A percentile compares a stretch with the other conserved stretches of the same genome.
Conservation (phyloP, 257 asterid genomes). For the Haberlea rhodopensis region DNA sequence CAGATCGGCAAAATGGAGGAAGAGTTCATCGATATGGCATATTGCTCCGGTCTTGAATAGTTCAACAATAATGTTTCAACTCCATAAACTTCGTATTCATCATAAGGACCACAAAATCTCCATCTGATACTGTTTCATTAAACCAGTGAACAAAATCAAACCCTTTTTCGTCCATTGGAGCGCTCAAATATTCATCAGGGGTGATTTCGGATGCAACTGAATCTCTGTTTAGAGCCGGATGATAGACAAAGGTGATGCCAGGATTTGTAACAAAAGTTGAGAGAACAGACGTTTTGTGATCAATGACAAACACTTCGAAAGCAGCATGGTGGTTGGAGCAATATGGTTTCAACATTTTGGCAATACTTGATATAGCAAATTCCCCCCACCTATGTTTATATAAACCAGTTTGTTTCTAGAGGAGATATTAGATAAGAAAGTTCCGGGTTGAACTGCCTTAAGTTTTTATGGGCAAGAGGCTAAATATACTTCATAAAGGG, state of each 20-base stretch:
- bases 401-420: constrained; percentile 66
- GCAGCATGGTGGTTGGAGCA: constrained; percentile 39
- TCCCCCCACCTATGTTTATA: constrained; percentile 74
- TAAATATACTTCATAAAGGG: constrained; percentile 61
- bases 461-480: constrained; percentile 36
- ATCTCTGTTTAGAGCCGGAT: constrained; percentile 60
- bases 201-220: constrained; percentile 26
- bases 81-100: constrained; percentile 54
- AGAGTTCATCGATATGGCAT: constrained; percentile 69
- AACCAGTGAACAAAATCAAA: constrained; percentile 77
- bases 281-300: constrained; percentile 63
- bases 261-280: constrained; percentile 62
- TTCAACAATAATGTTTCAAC: constrained; percentile 57
- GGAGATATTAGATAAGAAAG: constrained; percentile 66
- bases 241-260: constrained; percentile 66
- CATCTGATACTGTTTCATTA: constrained; percentile 51
- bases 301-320: constrained; percentile 60
- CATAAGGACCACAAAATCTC: constrained; percentile 75
- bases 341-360: constrained; percentile 45
- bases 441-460: constrained; percentile 15
- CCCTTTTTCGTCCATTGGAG: constrained; percentile 60
- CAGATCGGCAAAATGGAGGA: constrained; percentile 58
- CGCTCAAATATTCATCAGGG: constrained; percentile 56
- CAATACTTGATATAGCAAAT: constrained; percentile 40
- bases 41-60: constrained; percentile 59